These are phyloP conservation scores for Candolleomyces efflorescens DNA, from an alignment of 768 basidiomycete genomes.

Conservation along the genomic window DNA sequence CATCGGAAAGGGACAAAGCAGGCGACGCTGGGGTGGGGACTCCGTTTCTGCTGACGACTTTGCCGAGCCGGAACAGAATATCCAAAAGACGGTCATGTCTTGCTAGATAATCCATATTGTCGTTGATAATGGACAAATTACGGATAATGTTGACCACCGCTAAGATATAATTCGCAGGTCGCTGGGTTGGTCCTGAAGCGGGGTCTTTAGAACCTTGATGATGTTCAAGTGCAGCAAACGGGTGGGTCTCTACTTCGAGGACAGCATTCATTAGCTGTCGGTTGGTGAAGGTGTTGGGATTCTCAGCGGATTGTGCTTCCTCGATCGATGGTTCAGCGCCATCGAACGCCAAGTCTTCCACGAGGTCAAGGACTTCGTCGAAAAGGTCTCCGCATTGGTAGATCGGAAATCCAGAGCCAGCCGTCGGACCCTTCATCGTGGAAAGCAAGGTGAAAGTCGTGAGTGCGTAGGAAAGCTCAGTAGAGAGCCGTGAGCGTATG, in stretches of 20 bases:
- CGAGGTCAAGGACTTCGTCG: slow-evolving; percentile 81
- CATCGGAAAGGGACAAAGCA: slow-evolving; percentile 64
- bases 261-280: slow-evolving; percentile 57
- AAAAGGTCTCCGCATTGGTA: slow-evolving; percentile 73
- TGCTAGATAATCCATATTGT: slow-evolving; percentile 68
- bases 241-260: slow-evolving; percentile 51
- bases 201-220: slow-evolving; percentile 49
- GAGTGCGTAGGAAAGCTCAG: slow-evolving; percentile 86
- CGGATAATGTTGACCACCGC: slow-evolving; percentile 77
- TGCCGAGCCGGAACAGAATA: slow-evolving; percentile 66
- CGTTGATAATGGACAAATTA: slow-evolving; percentile 72
- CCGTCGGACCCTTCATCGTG: slow-evolving; percentile 65
- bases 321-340: slow-evolving; percentile 34
- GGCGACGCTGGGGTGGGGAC: slow-evolving; percentile 44
- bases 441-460: slow-evolving; percentile 83
- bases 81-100: slow-evolving; percentile 61
- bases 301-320: slow-evolving; percentile 21
- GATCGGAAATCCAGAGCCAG: slow-evolving; percentile 70
- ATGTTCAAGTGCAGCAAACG: slow-evolving; percentile 52
- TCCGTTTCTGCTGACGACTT: slow-evolving; percentile 33
- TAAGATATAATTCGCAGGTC: slow-evolving; percentile 65
- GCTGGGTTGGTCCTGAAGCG: slow-evolving; percentile 54
- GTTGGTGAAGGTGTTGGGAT: slow-evolving; percentile 52
- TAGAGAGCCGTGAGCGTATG: slow-evolving; percentile 76
- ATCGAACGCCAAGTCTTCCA: slow-evolving; percentile 77